Evolutionary conservation across 345 rosid genomes (phyloP), one percentile per base, ranked within the genome.

Genomic region (Gossypium rotundifolium): DNA sequence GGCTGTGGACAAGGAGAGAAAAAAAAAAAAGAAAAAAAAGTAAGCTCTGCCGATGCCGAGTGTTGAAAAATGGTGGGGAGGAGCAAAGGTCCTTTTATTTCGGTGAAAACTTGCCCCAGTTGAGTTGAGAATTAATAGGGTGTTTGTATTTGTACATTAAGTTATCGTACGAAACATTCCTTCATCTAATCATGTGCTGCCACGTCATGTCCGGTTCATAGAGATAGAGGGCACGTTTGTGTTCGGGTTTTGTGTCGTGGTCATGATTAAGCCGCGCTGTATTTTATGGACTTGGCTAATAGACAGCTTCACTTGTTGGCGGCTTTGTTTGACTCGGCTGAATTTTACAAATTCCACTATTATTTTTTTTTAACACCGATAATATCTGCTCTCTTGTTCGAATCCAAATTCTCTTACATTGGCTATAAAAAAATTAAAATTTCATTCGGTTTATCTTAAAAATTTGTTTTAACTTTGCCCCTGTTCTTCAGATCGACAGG

Each of bases 11-110:
- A 72, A 11, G 7, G 33, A 53, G 40, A 29, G 25, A 38, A 27
- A 27, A 16, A 64, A 27, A 27, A 16, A 64, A 27, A 27, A 22
- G 1, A 18, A 71, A 77, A 57, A 74, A 53, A 17, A 55, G 57
- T 51, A 42, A 54, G 65, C 63, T 33, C 72, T 75, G 46, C 64
- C 68, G 81, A 79, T 33, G 42, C 53, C 66, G 75, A 70, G 38
- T 0, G 53, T 20, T 65, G 68, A 59, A 13, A 59, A 12, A 25
- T 29, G 1, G 14, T 48, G 18, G 44, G 7, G 55, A 1, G 3
- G 8, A 10, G 17, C 40, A 57, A 66, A 75, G 72, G 49, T 23
- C 22, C 68, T 71, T 57, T 75, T 75, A 79, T 58, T 25, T 40
- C 63, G 78, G 71, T 58, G 58, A 38, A 20, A 57, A 0, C 61